phyloP scores from a whole-genome alignment of 495 filamentous ascomycete genomes.

The Podospora sp. region DNA sequence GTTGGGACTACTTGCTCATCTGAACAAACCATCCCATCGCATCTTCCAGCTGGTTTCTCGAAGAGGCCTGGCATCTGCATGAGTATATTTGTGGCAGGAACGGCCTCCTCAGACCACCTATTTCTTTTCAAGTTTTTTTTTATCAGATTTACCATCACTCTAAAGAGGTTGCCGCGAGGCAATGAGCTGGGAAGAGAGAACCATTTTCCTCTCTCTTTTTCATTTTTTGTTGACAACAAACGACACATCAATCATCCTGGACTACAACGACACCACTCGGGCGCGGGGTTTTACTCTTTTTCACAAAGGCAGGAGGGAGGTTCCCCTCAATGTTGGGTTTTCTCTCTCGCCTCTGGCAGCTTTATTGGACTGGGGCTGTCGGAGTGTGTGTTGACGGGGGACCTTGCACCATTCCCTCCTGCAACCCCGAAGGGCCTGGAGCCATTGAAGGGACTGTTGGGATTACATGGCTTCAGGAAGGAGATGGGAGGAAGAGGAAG shows the following conservation, averaged over 20 bases:
- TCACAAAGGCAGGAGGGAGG: neutral
- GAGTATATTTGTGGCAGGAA: conserved; percentile 30
- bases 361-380: conserved; percentile 25
- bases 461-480: neutral
- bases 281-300: neutral
- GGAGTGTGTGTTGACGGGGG: neutral
- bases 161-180: conserved; percentile 36
- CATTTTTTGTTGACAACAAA: conserved; percentile 15
- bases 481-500: neutral
- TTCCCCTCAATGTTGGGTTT: too few species aligned
- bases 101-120: conserved; percentile 16
- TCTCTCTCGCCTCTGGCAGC: conserved; percentile 19
- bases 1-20: conserved; percentile 91
- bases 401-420: neutral
- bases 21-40: conserved; percentile 45
- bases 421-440: conserved; percentile 4
- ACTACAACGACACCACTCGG: conserved; percentile 16
- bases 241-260: conserved; percentile 5
- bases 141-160: conserved; percentile 7
- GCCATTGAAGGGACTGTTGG: neutral
- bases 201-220: neutral
- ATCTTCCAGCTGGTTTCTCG: conserved; percentile 41
- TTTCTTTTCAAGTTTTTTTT: conserved; percentile 22
- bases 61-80: conserved; percentile 39
- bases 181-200: conserved; percentile 12